Percentiles rank a stretch among this genome's conserved stretches.
These are phyloP conservation scores for Alternaria ventricosa DNA, from an alignment of 2,329 filamentous ascomycete genomes.

Conservation along the genomic window DNA sequence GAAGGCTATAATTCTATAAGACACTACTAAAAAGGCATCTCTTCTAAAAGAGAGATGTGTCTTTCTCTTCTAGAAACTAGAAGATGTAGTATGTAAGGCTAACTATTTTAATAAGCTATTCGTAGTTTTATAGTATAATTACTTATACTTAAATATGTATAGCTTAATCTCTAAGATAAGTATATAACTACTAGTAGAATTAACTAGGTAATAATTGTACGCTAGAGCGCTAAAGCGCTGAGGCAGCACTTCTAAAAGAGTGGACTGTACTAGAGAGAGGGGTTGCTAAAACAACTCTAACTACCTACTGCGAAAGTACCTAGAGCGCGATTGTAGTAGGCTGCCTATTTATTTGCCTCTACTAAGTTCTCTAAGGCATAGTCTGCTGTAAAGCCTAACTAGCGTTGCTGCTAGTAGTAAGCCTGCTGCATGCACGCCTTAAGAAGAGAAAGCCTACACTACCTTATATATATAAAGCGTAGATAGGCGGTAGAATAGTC, in stretches of 20 bases:
- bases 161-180: constrained; percentile 55
- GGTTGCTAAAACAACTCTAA: background rate
- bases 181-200: constrained; percentile 44
- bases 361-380: background rate
- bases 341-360: background rate
- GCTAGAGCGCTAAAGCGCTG: background rate
- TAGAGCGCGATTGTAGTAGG: background rate
- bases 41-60: too few relatives aligned
- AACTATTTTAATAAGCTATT: constrained; percentile 52
- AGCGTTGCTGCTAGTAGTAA: background rate
- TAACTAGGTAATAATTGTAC: constrained; percentile 44
- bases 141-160: constrained; percentile 56
- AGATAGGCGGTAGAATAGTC: too few relatives aligned
- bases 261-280: background rate
- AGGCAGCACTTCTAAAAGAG: too few relatives aligned
- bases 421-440: background rate
- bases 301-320: background rate
- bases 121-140: constrained; percentile 53
- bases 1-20: too few relatives aligned
- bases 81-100: too few relatives aligned
- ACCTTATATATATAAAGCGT: too few relatives aligned
- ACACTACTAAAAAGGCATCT: too few relatives aligned
- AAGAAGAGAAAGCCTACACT: background rate
- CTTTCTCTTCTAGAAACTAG: too few relatives aligned
- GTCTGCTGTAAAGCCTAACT: background rate